These are phyloP conservation scores for Helichrysum umbraculigerum DNA, from an alignment of 129 eudicot species.

Conservation along the genomic window DNA sequence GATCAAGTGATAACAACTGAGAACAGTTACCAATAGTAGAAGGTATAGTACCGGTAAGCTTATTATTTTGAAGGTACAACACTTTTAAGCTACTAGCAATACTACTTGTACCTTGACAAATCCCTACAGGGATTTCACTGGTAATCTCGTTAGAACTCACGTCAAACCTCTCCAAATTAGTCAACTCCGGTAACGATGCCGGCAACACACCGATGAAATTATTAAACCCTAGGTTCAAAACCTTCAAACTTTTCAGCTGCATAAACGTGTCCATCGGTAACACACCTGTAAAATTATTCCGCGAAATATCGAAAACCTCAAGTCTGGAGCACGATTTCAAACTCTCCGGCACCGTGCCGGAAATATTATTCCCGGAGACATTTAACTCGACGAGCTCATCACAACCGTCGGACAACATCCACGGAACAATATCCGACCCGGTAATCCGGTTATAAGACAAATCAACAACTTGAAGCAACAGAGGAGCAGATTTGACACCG, in stretches of 20 bases:
- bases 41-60: constrained; percentile 65
- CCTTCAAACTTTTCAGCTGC: constrained; percentile 51
- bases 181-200: constrained; percentile 40
- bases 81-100: constrained; percentile 42
- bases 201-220: constrained; percentile 50
- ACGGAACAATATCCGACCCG: constrained; percentile 53
- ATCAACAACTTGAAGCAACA: constrained; percentile 45
- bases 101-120: constrained; percentile 39
- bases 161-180: constrained; percentile 55
- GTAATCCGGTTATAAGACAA: constrained; percentile 58
- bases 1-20: constrained; percentile 74
- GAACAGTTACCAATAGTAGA: constrained; percentile 65
- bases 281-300: constrained; percentile 59
- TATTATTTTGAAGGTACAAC: constrained; percentile 80
- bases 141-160: constrained; percentile 63
- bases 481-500: constrained; percentile 15
- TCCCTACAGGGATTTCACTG: constrained; percentile 54
- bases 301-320: constrained; percentile 30
- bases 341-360: constrained; percentile 55
- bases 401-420: constrained; percentile 61
- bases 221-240: constrained; percentile 49
- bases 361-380: constrained; percentile 59
- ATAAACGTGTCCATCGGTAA: constrained; percentile 56
- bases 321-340: constrained; percentile 52
- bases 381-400: constrained; percentile 46